phyloP scores from a whole-genome alignment of 768 basidiomycete genomes.

The Crepidotus variabilis region DNA sequence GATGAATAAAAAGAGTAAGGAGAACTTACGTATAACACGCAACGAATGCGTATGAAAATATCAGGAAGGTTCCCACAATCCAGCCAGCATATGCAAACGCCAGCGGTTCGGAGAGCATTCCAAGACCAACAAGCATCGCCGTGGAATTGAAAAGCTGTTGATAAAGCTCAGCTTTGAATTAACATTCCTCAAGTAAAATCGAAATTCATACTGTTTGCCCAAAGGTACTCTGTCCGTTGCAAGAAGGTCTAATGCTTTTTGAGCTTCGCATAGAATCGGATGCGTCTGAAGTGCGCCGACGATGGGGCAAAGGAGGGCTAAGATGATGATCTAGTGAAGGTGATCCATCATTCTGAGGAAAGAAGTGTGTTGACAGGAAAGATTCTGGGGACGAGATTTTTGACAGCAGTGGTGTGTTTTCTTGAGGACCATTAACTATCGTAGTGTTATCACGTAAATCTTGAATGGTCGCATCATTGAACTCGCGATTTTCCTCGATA shows the following conservation, averaged over 20 bases:
- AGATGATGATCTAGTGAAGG: constrained; percentile 7
- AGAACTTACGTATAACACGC: constrained; percentile 84
- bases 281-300: constrained; percentile 29
- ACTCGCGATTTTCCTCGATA: constrained; percentile 13
- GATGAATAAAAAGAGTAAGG: not conserved
- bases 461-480: too few species aligned
- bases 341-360: not conserved
- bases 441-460: too few species aligned
- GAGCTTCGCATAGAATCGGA: constrained; percentile 28
- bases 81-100: constrained; percentile 93
- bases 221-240: constrained; percentile 62
- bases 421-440: too few species aligned
- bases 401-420: too few species aligned
- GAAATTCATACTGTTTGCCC: constrained; percentile 57
- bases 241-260: constrained; percentile 19
- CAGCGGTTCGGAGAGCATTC: constrained; percentile 87
- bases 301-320: constrained; percentile 10
- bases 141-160: constrained; percentile 83
- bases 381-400: too few species aligned
- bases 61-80: constrained; percentile 72
- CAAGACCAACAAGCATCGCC: constrained; percentile 83
- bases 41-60: constrained; percentile 72
- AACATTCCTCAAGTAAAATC: not conserved
- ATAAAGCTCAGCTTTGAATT: not conserved
- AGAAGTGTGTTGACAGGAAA: too few species aligned